Evolutionary conservation across 2,329 filamentous ascomycete genomes (phyloP), one percentile per base, ranked within the genome.

Genomic region (Neonectria punicea): DNA sequence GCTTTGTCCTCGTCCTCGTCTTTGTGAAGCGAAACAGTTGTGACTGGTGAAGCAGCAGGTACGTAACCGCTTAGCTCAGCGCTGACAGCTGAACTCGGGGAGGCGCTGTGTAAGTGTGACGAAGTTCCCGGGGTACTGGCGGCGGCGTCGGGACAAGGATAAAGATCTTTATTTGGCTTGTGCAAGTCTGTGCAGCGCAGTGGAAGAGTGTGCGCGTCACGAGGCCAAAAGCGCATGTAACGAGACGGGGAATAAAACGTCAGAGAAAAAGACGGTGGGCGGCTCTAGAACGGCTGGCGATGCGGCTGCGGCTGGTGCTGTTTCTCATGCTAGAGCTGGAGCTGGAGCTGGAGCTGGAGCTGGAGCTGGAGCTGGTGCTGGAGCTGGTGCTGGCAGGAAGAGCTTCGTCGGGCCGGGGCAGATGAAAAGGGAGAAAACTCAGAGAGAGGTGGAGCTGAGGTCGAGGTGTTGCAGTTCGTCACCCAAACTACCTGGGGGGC

Each of bases 31-130:
- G 55, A 66, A 49, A 53, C 51, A 65, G 58, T 62, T 63, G 59
- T 67, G 59, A 68, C 64, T 63, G 67, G 59, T 67, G 59, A 70
- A 64, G 53, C 56, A 55, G 58, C 55, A 65, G 41, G n/a, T 41
- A 65, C 36, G n/a, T 41, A 67, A 54, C 64, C 65, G 67, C 69
- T 69, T 71, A 69, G 67, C 67, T 70, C 67, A 68, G 68, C 61
- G 68, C 58, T 64, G 65, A 62, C 55, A 63, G 49, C 59, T 50
- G 59, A 66, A 59, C 63, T 55, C 58, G 60, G 63, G 63, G 58
- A 67, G 41, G 69, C 66, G 67, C 61, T 65, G 70, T 74, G 72
- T 74, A 75, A 75, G 72, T 75, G 72, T 68, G 67, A 72, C 70
- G 58, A 65, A 55, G 53, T 59, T 53, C 68, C 67, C 54, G 61